A percentile compares a stretch with the other conserved stretches of the same genome.
These are phyloP conservation scores for Rubroboletus satanas DNA, from an alignment of 768 basidiomycete genomes.

Conservation along the genomic window DNA sequence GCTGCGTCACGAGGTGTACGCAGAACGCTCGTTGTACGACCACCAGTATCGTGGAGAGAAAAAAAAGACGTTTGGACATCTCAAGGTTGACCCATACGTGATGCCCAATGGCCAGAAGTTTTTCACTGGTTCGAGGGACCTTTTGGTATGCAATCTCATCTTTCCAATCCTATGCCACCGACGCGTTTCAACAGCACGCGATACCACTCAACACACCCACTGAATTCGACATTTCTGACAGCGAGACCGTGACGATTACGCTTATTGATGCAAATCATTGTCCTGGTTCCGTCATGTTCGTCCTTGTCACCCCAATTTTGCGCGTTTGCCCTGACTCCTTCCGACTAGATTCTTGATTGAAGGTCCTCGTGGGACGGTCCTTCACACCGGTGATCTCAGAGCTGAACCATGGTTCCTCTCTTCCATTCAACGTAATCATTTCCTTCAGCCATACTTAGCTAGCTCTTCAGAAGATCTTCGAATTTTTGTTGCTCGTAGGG, in stretches of 20 bases:
- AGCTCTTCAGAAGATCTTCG: constrained; percentile 20
- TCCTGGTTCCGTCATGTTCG: constrained; percentile 89
- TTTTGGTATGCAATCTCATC: constrained; percentile 27
- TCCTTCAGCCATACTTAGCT: constrained; percentile 67
- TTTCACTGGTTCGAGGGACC: constrained; percentile 57
- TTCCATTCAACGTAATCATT: constrained; percentile 61
- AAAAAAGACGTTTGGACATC: constrained; percentile 58
- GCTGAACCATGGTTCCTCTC: constrained; percentile 82
- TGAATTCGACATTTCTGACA: constrained; percentile 49
- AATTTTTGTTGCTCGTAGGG: constrained; percentile 25
- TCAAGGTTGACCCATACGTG: constrained; percentile 53
- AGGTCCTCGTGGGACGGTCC: constrained; percentile 60
- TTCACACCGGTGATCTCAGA: constrained; percentile 93
- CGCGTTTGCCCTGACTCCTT: background rate
- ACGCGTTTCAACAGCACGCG: constrained; percentile 40
- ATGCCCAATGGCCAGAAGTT: constrained; percentile 45
- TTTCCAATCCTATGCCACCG: background rate
- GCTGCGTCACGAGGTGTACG: constrained; percentile 67
- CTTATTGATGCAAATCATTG: constrained; percentile 92
- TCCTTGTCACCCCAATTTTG: background rate
- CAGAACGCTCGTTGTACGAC: constrained; percentile 57
- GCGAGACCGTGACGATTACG: constrained; percentile 66
- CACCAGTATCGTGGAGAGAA: constrained; percentile 30
- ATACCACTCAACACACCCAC: constrained; percentile 65
- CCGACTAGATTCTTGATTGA: constrained; percentile 78